Evolutionary conservation across 2,329 filamentous ascomycete species (phyloP), one percentile per base, ranked within the genome.

Genomic region (Aspergillus piperis): DNA sequence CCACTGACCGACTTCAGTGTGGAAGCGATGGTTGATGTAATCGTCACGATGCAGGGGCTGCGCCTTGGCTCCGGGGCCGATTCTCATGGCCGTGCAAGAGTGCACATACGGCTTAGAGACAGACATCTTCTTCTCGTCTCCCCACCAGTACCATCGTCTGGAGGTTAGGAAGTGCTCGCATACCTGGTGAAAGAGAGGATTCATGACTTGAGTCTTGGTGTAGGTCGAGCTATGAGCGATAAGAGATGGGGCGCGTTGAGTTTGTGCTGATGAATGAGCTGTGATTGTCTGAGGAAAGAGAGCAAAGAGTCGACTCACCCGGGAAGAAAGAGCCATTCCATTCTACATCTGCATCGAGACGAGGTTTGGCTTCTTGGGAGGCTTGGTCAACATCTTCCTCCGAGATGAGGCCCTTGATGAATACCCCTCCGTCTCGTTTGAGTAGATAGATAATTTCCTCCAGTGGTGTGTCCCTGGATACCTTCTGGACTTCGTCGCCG

Each of bases 91-190:
- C 7, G 59, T 61, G 57, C 60, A 58, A 48, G 53, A 64, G 41
- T 53, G 21, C 27, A 62, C 62, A 15, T 73, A 64, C 4, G 72
- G 70, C 57, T 66, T 68, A 0, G 70, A 71, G 0, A 70, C 64
- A 3, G 67, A 67, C n/a, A 67, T 64, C 8, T 68, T 68, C 48
- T 66, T 63, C 27, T 70, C 62, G 8, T 70, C 57, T 27, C 70
- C 71, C 60, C 66, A 69, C 70, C 70, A 74, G 59, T 67, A 71
- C 60, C 62, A 66, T 58, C 61, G 66, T 6, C 64, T 64, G 15
- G 67, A 71, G 1, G 71, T 71, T 1, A 74, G 59, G 17, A 74
- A 68, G 15, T 69, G 60, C 5, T 67, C 65, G 58, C 67, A 69
- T 8, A 71, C 62, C 4, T 61, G 60, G 21, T 67, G 70, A 38